phyloP scores from a whole-genome alignment of 2,329 filamentous ascomycete genomes.

The Myriosclerotinia curreyana region DNA sequence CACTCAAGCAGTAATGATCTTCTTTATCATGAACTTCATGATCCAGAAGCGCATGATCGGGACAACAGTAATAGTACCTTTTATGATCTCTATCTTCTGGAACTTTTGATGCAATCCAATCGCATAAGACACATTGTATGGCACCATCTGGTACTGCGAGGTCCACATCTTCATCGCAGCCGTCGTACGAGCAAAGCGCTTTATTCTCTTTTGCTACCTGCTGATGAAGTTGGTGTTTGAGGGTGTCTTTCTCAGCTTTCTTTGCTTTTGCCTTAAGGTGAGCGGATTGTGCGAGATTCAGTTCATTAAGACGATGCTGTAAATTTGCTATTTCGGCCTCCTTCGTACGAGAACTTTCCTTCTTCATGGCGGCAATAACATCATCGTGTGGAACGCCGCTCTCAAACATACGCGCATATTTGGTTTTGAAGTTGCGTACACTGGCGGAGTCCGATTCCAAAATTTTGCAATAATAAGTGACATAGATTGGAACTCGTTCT shows the following conservation, averaged over 20 bases:
- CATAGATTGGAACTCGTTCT: conserved; percentile 33
- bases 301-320: conserved; percentile 28
- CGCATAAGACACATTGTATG: conserved; percentile 36
- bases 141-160: conserved; percentile 27
- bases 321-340: conserved; percentile 26
- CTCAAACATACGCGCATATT: conserved; percentile 37
- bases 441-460: conserved; percentile 27
- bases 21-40: conserved; percentile 8
- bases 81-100: conserved; percentile 24
- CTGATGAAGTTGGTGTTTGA: conserved; percentile 26
- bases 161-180: conserved; percentile 32
- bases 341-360: conserved; percentile 32
- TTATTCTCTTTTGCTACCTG: conserved; percentile 20
- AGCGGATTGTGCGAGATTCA: conserved; percentile 37
- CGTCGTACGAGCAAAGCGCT: conserved; percentile 29
- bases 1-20: conserved; percentile 9
- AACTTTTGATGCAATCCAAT: conserved; percentile 33
- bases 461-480: conserved; percentile 34
- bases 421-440: conserved; percentile 35
- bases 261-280: conserved; percentile 34
- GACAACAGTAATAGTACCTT: conserved; percentile 33
- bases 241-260: conserved; percentile 32
- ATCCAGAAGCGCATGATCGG: conserved; percentile 29
- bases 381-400: conserved; percentile 30
- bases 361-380: conserved; percentile 32